Evolutionary conservation across 345 rosid genomes (phyloP).

Genomic region (Clarkia xantiana): DNA sequence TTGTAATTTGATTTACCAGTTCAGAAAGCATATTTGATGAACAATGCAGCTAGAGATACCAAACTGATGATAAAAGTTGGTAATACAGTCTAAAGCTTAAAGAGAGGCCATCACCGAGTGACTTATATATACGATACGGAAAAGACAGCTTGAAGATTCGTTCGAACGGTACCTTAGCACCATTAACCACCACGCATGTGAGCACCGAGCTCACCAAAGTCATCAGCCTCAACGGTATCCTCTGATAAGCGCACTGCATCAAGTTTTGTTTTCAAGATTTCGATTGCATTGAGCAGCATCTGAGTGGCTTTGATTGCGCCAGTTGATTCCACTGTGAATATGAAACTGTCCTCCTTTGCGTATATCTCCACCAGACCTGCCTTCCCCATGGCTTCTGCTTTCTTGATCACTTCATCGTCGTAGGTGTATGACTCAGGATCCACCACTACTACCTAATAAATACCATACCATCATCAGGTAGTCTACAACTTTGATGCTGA

Average conservation of each 20-base stretch:
- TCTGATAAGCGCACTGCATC: constrained; percentile 88
- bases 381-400: constrained; percentile 88
- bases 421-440: constrained; percentile 89
- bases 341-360: constrained; percentile 71
- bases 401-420: constrained; percentile 84
- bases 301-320: constrained; percentile 87
- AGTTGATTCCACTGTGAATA: constrained; percentile 88
- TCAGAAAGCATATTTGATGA: too few species aligned
- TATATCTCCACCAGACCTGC: constrained; percentile 74
- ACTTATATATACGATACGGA: too few species aligned
- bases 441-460: constrained; percentile 55
- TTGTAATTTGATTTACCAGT: too few species aligned
- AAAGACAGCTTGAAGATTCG: too few species aligned
- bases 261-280: constrained; percentile 71
- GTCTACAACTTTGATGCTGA: not conserved
- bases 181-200: constrained; percentile 96
- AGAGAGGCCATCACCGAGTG: not conserved
- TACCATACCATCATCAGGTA: not conserved
- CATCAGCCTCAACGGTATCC: constrained; percentile 93
- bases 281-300: constrained; percentile 77
- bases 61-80: not conserved
- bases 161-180: constrained; percentile 2
- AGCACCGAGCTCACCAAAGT: constrained; percentile 96
- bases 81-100: not conserved
- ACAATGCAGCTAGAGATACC: too few species aligned